Conservation (phyloP, 2,329 filamentous ascomycete genomes). For the Xylaria sp. region DNA sequence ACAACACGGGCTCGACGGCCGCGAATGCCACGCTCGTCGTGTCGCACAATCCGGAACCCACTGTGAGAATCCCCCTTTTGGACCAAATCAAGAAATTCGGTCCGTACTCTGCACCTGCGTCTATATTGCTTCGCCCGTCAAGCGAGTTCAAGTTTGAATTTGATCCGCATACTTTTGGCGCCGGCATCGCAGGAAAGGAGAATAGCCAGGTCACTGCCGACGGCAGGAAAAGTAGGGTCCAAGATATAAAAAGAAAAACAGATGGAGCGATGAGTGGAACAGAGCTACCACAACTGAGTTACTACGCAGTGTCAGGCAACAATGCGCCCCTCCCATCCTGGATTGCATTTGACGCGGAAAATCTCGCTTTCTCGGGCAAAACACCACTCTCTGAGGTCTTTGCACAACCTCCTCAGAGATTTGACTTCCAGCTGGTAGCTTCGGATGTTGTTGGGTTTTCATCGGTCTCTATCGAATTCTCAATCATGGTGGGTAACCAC, state of each 20-base stretch:
- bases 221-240: not conserved
- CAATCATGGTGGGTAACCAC: constrained; percentile 76
- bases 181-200: constrained; percentile 49
- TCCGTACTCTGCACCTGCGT: constrained; percentile 67
- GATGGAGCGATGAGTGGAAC: not conserved
- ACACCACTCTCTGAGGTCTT: constrained; percentile 73
- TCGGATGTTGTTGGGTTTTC: constrained; percentile 84
- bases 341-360: constrained; percentile 75
- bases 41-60: constrained; percentile 65
- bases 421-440: constrained; percentile 77
- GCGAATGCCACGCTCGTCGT: constrained; percentile 78
- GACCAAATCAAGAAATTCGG: constrained; percentile 69
- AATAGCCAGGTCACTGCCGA: not conserved
- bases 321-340: constrained; percentile 88
- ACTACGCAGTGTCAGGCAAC: constrained; percentile 80
- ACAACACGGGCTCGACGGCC: constrained; percentile 69
- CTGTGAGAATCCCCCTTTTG: constrained; percentile 64
- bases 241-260: constrained; percentile 4
- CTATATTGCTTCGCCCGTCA: constrained; percentile 66
- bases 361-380: constrained; percentile 74
- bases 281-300: constrained; percentile 63
- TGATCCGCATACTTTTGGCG: constrained; percentile 70
- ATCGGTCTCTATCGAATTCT: constrained; percentile 72
- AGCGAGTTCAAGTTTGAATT: constrained; percentile 65
- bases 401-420: constrained; percentile 74